Evolutionary conservation across 202 grass and related monocot genomes (phyloP), one percentile per base, ranked within the genome.

Genomic region (Thinopyrum obtusiflorum): DNA sequence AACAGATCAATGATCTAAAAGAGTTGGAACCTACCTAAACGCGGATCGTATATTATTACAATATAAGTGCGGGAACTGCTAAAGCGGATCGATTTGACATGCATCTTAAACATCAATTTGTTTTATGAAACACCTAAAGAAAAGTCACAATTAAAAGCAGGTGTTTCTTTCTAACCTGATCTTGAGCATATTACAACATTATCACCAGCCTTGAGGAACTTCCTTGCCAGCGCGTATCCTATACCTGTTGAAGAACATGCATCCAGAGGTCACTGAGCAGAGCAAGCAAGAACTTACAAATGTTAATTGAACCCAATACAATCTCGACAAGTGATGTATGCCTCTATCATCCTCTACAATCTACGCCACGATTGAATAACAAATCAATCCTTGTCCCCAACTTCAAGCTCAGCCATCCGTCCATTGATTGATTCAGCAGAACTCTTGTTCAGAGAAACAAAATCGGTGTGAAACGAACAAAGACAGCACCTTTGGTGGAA

Each of bases 171-270:
- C 36, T 36, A 74, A 94, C 93, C 91, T 87, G 93, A 92, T 91
- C 93, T 95, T 80, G 97, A 98, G 85, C 93, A 96, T 69, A 98
- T 91, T 88, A 98, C 37, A 74, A 98, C 93, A 81, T 96, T 94
- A 33, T 98, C 93, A 78, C 97, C 93, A 65, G 91, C 88, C 87
- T 88, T 92, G 12, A 98, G 77, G 85, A 98, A 98, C 65, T 94
- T 90, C 73, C 82, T 88, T 55, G 97, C 93, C 62, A 98, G 81
- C 17, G 93, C 91, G 35, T 92, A 98, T 36, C 97, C 97, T 89
- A 98, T 91, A 83, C 97, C 93, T 96, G 82, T 80, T 28, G 17
- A 76, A 80, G 36, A 78, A 82, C 80, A 61, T 31, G 67, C 4
- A 53, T 53, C 49, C 49, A 83, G 44, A 74, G 11, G 27, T 20